Evolutionary conservation across 176 grass and related monocot species (phyloP), one percentile per base, ranked within the genome.

Genomic region (Pontederia paniculata): DNA sequence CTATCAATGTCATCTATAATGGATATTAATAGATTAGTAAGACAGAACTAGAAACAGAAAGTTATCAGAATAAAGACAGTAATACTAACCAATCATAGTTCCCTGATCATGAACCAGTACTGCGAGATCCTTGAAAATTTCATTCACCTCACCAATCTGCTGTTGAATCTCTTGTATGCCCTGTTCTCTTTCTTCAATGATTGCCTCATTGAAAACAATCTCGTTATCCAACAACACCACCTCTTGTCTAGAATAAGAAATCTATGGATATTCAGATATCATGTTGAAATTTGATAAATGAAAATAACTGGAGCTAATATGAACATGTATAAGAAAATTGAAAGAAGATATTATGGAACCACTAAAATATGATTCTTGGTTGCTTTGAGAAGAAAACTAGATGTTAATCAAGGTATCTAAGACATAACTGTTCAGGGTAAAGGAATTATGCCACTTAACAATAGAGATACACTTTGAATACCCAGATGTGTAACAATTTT

Each of bases 171-270:
- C 94, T 77, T 82, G 73, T 66, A 93, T 91, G 16, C 83, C 83
- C 28, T 88, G 87, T 53, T 88, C 94, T 65, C 94, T 84, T 83
- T 98, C 94, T 69, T 98, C 94, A 22, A 93, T 98, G 49, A 98
- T 73, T 10, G 94, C 83, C 76, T 98, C 87, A 52, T 91, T 91
- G 71, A 77, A 98, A 77, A 83, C 78, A 74, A 98, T 75, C 75
- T 98, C 93, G 74, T 88, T 98, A 65, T 98, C 93, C 74, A 98
- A 74, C 52, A 82, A 77, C 60, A 91, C 21, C 17, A 98, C 75
- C 75, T 91, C 83, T 83, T 88, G 80, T 57, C 94, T 98, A 74
- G 52, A 69, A 65, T 14, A 67, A 81, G 57, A 31, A 75, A 15
- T 16, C 52, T 8, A 44, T 1, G 48, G 4, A 20, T 81, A 12